Conservation (phyloP, 306 rosid species). For the Rubus idaeus region DNA sequence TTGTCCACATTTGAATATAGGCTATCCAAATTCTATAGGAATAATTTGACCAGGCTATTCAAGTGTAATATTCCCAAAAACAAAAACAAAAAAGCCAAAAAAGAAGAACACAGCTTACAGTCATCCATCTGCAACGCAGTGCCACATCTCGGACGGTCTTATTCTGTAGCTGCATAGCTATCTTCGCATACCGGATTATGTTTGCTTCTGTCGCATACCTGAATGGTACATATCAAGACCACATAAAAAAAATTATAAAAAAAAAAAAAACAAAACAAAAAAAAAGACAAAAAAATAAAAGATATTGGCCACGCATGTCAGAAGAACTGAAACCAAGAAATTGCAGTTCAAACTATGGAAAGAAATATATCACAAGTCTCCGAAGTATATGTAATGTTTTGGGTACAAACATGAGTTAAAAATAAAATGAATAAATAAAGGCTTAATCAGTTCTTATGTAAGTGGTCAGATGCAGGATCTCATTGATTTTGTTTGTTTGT, state of each 20-base stretch:
- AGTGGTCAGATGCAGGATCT: not conserved
- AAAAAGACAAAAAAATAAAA: not conserved
- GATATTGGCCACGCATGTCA: too few species aligned
- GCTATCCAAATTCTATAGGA: not conserved
- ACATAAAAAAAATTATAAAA: too few species aligned
- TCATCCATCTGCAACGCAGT: conserved; percentile 97
- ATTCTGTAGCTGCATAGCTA: conserved; percentile 74
- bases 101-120: conserved; percentile 46
- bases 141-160: conserved; percentile 96
- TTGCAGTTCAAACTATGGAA: not conserved
- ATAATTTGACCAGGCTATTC: not conserved
- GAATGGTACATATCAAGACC: conserved; percentile 20
- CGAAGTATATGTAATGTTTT: not conserved
- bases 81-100: not conserved
- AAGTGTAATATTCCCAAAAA: not conserved
- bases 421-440: not conserved
- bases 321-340: too few species aligned
- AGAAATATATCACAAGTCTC: not conserved
- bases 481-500: too few species aligned
- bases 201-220: conserved; percentile 60
- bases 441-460: not conserved
- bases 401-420: not conserved
- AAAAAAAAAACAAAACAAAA: too few species aligned
- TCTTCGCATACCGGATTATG: conserved; percentile 77
- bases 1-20: not conserved